Evolutionary conservation across 139 green algal genomes (phyloP).

Genomic region (Ettlia oleoabundans): DNA sequence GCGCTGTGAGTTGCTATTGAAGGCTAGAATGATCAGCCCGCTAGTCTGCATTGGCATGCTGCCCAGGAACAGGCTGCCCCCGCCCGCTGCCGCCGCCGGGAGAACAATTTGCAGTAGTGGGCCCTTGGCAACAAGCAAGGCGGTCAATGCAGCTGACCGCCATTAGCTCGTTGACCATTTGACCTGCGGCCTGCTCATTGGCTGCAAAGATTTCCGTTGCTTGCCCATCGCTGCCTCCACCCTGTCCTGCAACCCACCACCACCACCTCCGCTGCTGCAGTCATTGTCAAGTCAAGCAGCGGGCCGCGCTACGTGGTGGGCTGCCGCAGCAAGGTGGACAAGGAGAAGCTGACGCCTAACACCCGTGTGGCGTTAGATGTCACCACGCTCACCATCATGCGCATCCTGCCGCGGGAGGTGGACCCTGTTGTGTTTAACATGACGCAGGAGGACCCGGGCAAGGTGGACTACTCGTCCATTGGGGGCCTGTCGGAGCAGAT

Average conservation of each 20-base stretch:
- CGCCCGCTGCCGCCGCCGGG: background rate
- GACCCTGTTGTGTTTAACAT: constrained; percentile 99
- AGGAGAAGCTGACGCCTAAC: constrained; percentile 87
- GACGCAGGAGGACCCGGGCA: constrained; percentile 94
- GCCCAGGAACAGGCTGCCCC: background rate
- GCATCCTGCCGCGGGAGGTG: constrained; percentile 95
- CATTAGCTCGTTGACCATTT: too few species aligned
- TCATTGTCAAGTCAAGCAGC: constrained; percentile 99
- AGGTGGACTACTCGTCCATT: constrained; percentile 97
- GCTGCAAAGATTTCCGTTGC: too few species aligned
- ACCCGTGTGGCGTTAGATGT: constrained; percentile 98
- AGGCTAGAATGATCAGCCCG: background rate
- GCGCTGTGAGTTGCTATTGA: constrained; percentile 81
- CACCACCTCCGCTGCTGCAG: constrained; percentile 57
- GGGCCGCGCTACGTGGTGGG: constrained; percentile 98
- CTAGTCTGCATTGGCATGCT: background rate
- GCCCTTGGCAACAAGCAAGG: too few species aligned
- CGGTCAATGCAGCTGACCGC: too few species aligned
- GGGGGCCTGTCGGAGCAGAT: constrained; percentile 97
- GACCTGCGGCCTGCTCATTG: too few species aligned
- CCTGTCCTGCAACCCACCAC: background rate
- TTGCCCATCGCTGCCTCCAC: background rate
- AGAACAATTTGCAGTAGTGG: too few species aligned
- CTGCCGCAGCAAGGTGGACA: constrained; percentile 96
- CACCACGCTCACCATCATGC: constrained; percentile 99